Percentiles rank a stretch among this genome's conserved stretches.
These are phyloP conservation scores for Mortierella sp. DNA, from an alignment of 371 early-diverging fungal species.

Conservation along the genomic window DNA sequence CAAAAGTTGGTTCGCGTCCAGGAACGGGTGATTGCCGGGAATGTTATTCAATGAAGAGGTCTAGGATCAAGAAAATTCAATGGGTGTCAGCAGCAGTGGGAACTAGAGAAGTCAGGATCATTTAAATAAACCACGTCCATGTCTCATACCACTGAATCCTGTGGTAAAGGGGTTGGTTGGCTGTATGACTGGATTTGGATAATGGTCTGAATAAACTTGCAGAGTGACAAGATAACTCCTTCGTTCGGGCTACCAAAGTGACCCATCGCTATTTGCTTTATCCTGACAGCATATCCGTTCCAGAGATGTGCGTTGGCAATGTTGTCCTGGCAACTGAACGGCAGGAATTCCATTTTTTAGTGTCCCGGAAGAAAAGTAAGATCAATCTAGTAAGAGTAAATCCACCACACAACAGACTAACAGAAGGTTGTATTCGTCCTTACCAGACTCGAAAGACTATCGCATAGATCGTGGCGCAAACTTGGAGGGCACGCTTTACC, in stretches of 20 bases:
- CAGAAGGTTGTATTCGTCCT: not conserved
- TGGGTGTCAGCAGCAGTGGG: not conserved
- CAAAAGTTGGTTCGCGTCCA: conserved; percentile 18
- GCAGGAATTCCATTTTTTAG: not conserved
- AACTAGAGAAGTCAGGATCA: not conserved
- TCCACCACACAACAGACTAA: not conserved
- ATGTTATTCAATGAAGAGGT: conserved; percentile 22
- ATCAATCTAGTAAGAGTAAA: not conserved
- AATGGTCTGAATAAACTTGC: conserved; percentile 43
- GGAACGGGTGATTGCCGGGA: conserved; percentile 27
- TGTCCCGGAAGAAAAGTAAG: too few species aligned
- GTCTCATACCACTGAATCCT: conserved; percentile 18
- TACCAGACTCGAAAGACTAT: conserved; percentile 43
- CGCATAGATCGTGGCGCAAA: conserved; percentile 37
- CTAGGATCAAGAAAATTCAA: not conserved
- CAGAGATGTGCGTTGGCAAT: conserved; percentile 20
- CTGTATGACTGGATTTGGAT: conserved; percentile 45
- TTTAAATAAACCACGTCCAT: not conserved
- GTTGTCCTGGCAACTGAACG: conserved; percentile 32
- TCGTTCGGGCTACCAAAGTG: conserved; percentile 23
- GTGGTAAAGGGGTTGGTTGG: conserved; percentile 25
- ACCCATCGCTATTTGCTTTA: conserved; percentile 25
- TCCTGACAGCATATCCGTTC: conserved; percentile 45
- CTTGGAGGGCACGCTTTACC: conserved; percentile 34
- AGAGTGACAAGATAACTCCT: conserved; percentile 24